Base-by-base conservation (phyloP, 176 grass and related monocot species). In the Luzula sylvatica region DNA sequence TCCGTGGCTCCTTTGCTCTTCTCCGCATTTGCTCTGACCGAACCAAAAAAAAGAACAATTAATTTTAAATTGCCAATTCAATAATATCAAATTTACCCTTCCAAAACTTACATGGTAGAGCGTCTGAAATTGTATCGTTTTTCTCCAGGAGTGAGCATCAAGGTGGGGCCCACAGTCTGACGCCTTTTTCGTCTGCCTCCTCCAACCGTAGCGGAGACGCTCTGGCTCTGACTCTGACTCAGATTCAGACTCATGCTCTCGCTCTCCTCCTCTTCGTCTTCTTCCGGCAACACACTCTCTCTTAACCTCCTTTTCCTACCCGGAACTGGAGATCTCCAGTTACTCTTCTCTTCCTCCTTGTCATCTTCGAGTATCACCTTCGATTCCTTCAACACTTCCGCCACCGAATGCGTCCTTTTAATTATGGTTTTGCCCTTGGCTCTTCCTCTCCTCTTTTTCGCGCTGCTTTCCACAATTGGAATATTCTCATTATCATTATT, bases 31-130 rank as follows among this genome's bases (percentile, higher is more conserved):
- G 42, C 58, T 63, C 46, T 38, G 39, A 41, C 43, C 21, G 58
- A 17, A 63, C 8, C 30, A 35, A 35, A 35, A 35, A 35, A 35
- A 7, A 35, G 9, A 35, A 35, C 9, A 35, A n/a, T n/a, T n/a
- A n/a, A n/a, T n/a, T n/a, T n/a, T n/a, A n/a, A n/a, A n/a, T n/a
- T n/a, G n/a, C n/a, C n/a, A n/a, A n/a, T n/a, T n/a, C n/a, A n/a
- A n/a, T n/a, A n/a, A n/a, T n/a, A n/a, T n/a, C n/a, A n/a, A n/a
- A n/a, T n/a, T n/a, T n/a, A n/a, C n/a, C n/a, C n/a, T n/a, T n/a
- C n/a, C n/a, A 43, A 7, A 60, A 63, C 42, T 46, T 46, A 63
- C 58, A 44, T 63, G 42, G 58, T 63, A 47, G 58, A 48, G 58
- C 58, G 58, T 48, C 58, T 27, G 13, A 63, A 46, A 18, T 63